phyloP scores from a whole-genome alignment of 2,329 filamentous ascomycete genomes.

The Alternaria rosae region DNA sequence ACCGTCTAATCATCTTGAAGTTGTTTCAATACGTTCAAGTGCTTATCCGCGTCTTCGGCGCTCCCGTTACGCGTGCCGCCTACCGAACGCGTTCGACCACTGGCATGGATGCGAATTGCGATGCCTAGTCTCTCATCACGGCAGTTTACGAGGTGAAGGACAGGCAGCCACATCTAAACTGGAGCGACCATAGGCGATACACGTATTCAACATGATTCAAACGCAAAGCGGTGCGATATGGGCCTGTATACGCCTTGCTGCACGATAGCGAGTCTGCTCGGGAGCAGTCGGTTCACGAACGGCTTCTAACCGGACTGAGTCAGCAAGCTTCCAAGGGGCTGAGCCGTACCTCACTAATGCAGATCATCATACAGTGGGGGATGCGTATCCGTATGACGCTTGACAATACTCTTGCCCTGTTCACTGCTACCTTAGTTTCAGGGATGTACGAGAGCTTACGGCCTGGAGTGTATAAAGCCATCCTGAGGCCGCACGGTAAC shows the following conservation, averaged over 20 bases:
- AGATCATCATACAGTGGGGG: conserved; percentile 33
- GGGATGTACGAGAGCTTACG: conserved; percentile 17
- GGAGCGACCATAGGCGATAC: not conserved
- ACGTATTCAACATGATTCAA: not conserved
- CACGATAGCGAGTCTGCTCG: conserved; percentile 12
- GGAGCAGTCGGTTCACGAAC: conserved; percentile 21
- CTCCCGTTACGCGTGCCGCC: conserved; percentile 29
- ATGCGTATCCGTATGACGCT: conserved; percentile 35
- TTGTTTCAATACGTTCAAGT: conserved; percentile 24
- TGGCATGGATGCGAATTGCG: conserved; percentile 33
- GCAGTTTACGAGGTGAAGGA: conserved; percentile 6
- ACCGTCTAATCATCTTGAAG: conserved; percentile 36
- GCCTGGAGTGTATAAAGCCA: conserved; percentile 32
- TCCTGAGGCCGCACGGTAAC: conserved; percentile 26
- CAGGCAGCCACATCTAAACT: conserved; percentile 17
- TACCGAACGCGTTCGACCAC: conserved; percentile 33
- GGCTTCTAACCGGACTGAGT: conserved; percentile 23
- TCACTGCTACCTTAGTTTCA: conserved; percentile 9
- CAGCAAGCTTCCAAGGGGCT: conserved; percentile 29
- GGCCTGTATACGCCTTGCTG: not conserved
- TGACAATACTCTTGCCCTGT: conserved; percentile 20
- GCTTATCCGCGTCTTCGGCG: conserved; percentile 23
- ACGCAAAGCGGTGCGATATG: conserved; percentile 2
- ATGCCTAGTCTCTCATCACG: conserved; percentile 39
- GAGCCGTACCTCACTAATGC: conserved; percentile 25